Conservation (phyloP, 345 rosid species). For the Murraya koenigii region DNA sequence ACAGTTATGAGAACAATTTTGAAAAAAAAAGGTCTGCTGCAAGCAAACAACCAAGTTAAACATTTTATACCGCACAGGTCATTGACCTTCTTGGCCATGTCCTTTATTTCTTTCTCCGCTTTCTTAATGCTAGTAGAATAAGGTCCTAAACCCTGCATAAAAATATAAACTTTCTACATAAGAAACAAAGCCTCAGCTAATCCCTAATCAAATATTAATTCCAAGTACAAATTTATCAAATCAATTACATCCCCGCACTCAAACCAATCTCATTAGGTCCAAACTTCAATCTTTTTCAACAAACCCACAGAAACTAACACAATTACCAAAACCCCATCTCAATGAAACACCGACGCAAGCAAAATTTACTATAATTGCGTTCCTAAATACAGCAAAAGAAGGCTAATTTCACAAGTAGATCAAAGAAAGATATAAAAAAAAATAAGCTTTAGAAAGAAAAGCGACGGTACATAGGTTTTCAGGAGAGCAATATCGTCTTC, state of each 20-base stretch:
- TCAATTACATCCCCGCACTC: background rate
- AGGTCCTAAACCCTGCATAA: slow-evolving; percentile 84
- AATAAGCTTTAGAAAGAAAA: background rate
- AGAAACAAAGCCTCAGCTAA: background rate
- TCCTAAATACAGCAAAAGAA: background rate
- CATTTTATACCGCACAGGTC: slow-evolving; percentile 70
- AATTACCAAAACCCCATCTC: background rate
- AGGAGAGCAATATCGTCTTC: slow-evolving; percentile 95
- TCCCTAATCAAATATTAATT: background rate
- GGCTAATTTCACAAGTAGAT: background rate
- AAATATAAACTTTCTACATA: background rate
- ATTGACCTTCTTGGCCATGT: slow-evolving; percentile 83
- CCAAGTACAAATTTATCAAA: background rate
- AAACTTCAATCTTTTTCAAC: background rate
- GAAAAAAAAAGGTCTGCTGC: background rate
- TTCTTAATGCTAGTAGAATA: slow-evolving; percentile 84
- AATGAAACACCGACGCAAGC: background rate
- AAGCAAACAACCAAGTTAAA: background rate
- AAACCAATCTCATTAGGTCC: background rate
- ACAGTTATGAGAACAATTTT: background rate
- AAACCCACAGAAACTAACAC: background rate
- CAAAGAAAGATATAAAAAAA: background rate
- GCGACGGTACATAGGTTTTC: slow-evolving; percentile 66
- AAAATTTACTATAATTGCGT: background rate
- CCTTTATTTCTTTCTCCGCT: slow-evolving; percentile 88